Evolutionary conservation across 345 rosid genomes (phyloP).

Genomic region (Anastatica hierochuntica): DNA sequence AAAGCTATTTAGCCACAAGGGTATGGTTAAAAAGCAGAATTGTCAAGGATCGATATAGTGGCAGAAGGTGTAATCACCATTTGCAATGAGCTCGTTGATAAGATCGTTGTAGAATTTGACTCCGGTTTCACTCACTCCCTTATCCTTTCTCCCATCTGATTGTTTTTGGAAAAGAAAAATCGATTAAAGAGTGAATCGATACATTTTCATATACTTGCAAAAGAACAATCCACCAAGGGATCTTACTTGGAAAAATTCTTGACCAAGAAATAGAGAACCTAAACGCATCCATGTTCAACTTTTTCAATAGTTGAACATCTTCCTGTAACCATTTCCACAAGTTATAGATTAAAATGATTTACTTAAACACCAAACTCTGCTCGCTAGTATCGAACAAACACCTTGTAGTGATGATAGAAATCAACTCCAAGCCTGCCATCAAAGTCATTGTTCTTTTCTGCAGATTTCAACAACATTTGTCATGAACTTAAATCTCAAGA

Average conservation of each 20-base stretch:
- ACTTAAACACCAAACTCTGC: no score
- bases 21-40: background rate
- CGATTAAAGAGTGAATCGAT: background rate
- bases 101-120: slow-evolving; percentile 45
- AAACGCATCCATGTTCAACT: slow-evolving; percentile 33
- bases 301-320: slow-evolving; percentile 32
- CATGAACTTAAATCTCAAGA: background rate
- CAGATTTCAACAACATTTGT: background rate
- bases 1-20: background rate
- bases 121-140: slow-evolving; percentile 36
- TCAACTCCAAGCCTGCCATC: slow-evolving; percentile 30
- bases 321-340: slow-evolving; percentile 24
- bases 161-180: background rate
- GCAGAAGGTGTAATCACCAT: slow-evolving; percentile 20
- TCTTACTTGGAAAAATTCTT: slow-evolving; percentile 39
- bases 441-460: slow-evolving; percentile 10
- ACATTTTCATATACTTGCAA: background rate
- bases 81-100: slow-evolving; percentile 36
- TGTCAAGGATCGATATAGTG: background rate
- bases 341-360: background rate
- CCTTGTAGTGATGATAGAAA: slow-evolving; percentile 35
- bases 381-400: background rate
- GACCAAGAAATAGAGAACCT: slow-evolving; percentile 54
- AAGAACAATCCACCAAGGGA: background rate
- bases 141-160: slow-evolving; percentile 37